Evolutionary conservation across 2,329 filamentous ascomycete species (phyloP).

Genomic region (Alternaria arborescens): DNA sequence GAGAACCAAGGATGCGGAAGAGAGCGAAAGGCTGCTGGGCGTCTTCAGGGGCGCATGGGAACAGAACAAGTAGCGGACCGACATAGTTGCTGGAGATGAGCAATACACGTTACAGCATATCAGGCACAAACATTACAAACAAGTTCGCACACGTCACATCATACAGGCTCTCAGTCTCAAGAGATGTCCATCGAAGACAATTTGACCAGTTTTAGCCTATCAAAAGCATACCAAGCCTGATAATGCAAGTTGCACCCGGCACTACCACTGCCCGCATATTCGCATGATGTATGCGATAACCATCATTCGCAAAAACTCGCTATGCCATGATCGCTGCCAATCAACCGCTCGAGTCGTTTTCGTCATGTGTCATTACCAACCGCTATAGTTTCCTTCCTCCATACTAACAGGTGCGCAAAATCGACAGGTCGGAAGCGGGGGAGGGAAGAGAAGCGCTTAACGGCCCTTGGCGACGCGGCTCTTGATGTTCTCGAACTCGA

Average conservation of each 20-base stretch:
- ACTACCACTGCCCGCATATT: constrained; percentile 16
- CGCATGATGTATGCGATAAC: constrained; percentile 19
- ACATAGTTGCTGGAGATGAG: neutral
- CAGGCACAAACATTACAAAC: neutral
- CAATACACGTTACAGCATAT: neutral
- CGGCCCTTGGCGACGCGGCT: constrained; percentile 60
- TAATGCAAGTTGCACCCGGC: constrained; percentile 21
- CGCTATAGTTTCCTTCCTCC: constrained; percentile 23
- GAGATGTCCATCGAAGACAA: constrained; percentile 32
- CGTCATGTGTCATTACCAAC: constrained; percentile 25
- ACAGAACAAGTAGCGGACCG: constrained; percentile 35
- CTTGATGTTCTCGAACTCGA: constrained; percentile 78
- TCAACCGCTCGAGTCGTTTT: constrained; percentile 24
- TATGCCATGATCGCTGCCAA: constrained; percentile 18
- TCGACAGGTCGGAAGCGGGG: constrained; percentile 15
- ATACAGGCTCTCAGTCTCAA: constrained; percentile 16
- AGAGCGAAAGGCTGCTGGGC: constrained; percentile 69
- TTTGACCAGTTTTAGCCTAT: constrained; percentile 31
- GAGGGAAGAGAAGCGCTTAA: constrained; percentile 42
- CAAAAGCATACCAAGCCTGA: constrained; percentile 22
- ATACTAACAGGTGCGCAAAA: constrained; percentile 29
- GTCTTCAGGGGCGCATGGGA: constrained; percentile 79
- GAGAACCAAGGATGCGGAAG: constrained; percentile 74
- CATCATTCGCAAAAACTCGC: constrained; percentile 17
- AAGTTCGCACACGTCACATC: constrained; percentile 7